Conservation (phyloP, 805 yeast species). For the Metschnikowia vanudenii region DNA sequence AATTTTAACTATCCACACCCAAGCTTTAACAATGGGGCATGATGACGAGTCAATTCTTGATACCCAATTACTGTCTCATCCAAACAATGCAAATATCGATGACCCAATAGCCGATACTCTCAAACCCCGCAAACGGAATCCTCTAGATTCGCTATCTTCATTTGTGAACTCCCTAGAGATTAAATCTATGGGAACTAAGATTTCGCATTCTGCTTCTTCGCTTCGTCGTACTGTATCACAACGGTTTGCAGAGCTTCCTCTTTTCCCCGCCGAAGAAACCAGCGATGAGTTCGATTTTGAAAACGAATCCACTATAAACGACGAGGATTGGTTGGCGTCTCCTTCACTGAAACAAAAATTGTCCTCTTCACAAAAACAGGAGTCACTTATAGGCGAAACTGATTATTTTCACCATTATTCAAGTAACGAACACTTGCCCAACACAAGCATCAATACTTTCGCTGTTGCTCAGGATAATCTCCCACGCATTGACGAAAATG, state of each 20-base stretch:
- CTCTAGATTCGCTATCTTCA: conserved; percentile 16
- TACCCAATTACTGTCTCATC: not conserved
- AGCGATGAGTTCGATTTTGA: conserved; percentile 14
- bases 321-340: conserved; percentile 19
- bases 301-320: conserved; percentile 20
- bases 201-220: conserved; percentile 15
- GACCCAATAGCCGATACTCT: not conserved
- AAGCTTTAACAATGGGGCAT: not conserved
- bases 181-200: conserved; percentile 14
- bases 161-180: conserved; percentile 20
- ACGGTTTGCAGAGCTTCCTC: conserved; percentile 12
- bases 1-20: not conserved
- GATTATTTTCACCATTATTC: conserved; percentile 2
- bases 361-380: not conserved
- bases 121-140: conserved; percentile 8
- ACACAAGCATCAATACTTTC: conserved; percentile 31
- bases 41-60: not conserved
- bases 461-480: conserved; percentile 53
- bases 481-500: conserved; percentile 62
- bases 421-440: conserved; percentile 33
- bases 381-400: not conserved
- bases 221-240: conserved; percentile 14
- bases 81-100: not conserved
- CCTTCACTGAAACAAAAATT: conserved; percentile 18
- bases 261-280: conserved; percentile 15